Conservation (phyloP, 345 rosid genomes). For the Eucalyptus pumila region DNA sequence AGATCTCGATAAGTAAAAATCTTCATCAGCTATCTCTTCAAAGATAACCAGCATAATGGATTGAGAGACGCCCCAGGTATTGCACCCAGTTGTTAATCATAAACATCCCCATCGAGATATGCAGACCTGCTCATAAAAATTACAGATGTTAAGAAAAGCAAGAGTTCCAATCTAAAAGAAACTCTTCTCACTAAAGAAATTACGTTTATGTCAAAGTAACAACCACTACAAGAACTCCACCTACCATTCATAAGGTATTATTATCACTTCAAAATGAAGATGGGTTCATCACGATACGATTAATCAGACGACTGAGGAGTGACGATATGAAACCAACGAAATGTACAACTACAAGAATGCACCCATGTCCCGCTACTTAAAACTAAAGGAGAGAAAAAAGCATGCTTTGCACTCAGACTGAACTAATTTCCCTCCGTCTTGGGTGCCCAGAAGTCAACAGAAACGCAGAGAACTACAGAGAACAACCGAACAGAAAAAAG, state of each 20-base stretch:
- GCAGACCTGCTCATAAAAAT: not conserved
- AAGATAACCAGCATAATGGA: slow-evolving; percentile 14
- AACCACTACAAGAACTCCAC: not conserved
- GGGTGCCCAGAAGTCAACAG: not conserved
- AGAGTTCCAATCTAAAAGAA: not conserved
- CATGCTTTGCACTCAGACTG: not conserved
- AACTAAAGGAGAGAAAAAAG: not conserved
- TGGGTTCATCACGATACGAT: not conserved
- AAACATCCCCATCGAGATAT: not conserved
- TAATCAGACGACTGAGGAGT: not conserved
- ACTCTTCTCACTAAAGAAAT: not conserved
- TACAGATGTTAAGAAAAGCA: not conserved
- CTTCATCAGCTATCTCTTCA: slow-evolving; percentile 17
- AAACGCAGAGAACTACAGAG: not conserved
- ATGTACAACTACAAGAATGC: not conserved
- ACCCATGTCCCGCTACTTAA: not conserved
- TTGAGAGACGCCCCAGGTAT: not conserved
- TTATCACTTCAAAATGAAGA: not conserved
- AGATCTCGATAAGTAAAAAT: slow-evolving; percentile 6
- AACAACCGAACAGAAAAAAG: not conserved
- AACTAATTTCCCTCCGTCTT: not conserved
- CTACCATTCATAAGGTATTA: not conserved
- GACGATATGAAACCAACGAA: not conserved
- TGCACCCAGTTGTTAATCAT: not conserved
- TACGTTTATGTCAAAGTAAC: not conserved